A percentile compares a stretch with the other conserved stretches of the same genome.
phyloP scores from a whole-genome alignment of 2,329 filamentous ascomycete species.

The Cladophialophora bantiana region DNA sequence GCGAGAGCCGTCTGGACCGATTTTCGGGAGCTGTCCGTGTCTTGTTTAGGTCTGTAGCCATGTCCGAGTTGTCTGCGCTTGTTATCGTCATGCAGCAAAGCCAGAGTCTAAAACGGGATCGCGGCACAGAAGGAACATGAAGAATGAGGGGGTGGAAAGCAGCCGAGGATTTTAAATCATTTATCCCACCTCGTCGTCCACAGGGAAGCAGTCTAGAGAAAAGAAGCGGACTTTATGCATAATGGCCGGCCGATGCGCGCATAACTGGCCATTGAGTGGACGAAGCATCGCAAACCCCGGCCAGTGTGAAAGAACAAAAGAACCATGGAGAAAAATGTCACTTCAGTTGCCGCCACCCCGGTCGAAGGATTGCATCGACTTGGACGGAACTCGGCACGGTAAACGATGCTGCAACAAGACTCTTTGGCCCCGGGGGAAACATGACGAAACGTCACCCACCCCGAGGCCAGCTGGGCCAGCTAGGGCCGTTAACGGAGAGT shows the following conservation, averaged over 20 bases:
- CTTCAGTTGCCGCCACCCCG: conserved; percentile 1
- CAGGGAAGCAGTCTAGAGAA: conserved; percentile 11
- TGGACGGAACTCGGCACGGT: conserved; percentile 20
- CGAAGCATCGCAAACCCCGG: neutral
- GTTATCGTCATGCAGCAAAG: conserved; percentile 11
- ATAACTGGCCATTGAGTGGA: neutral
- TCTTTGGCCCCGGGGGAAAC: neutral
- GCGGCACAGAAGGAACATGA: conserved; percentile 11
- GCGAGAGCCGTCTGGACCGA: conserved; percentile 18
- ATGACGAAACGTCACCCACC: conserved; percentile 7
- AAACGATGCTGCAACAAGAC: neutral
- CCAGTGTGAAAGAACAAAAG: conserved; percentile 11
- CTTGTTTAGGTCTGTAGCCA: conserved; percentile 26
- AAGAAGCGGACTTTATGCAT: conserved; percentile 7
- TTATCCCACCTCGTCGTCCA: neutral
- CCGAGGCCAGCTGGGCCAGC: neutral
- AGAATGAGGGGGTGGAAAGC: conserved; percentile 9
- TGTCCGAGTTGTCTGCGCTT: conserved; percentile 6
- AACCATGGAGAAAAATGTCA: conserved; percentile 1
- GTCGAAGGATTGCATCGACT: conserved; percentile 2
- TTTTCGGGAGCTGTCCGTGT: conserved; percentile 32
- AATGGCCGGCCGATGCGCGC: conserved; percentile 5
- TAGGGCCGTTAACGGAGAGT: conserved; percentile 15
- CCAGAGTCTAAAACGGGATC: conserved; percentile 11
- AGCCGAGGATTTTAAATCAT: conserved; percentile 15